Conservation (phyloP, 768 basidiomycete genomes). For the Suillus discolor region DNA sequence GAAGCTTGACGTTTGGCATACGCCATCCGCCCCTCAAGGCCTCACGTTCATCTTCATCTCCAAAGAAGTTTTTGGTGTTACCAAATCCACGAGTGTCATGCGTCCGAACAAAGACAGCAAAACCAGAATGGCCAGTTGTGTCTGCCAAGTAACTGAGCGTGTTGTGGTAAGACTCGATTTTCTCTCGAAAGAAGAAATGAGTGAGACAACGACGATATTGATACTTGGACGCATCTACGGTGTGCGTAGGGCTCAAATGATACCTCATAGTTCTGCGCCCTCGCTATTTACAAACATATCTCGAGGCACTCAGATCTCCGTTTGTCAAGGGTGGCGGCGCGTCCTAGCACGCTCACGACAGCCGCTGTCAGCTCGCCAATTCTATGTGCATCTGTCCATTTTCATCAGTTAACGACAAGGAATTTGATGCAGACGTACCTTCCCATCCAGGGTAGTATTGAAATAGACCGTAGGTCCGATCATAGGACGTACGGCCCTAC, state of each 20-base stretch:
- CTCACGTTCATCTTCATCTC: too few species aligned
- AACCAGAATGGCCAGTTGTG: too few species aligned
- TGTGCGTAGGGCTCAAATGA: neutral
- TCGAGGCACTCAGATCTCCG: constrained; percentile 49
- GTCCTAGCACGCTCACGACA: constrained; percentile 89
- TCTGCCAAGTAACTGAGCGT: too few species aligned
- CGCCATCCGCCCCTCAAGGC: too few species aligned
- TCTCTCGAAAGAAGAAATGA: neutral
- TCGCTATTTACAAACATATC: neutral
- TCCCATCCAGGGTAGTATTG: constrained; percentile 74
- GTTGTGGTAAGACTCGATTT: neutral
- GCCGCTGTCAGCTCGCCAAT: constrained; percentile 75
- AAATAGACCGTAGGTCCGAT: constrained; percentile 81
- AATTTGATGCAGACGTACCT: constrained; percentile 83
- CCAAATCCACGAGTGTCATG: too few species aligned
- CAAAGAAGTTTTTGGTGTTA: too few species aligned
- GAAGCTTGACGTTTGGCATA: too few species aligned
- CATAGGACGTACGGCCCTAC: constrained; percentile 82
- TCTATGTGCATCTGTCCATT: constrained; percentile 99
- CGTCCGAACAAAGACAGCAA: too few species aligned
- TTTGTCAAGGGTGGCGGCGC: constrained; percentile 93
- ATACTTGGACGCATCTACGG: neutral
- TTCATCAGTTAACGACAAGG: constrained; percentile 93
- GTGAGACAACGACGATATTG: neutral
- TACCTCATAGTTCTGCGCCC: neutral